Evolutionary conservation across 345 rosid genomes (phyloP), one percentile per base, ranked within the genome.

Genomic region (Crucihimalaya himalaica): DNA sequence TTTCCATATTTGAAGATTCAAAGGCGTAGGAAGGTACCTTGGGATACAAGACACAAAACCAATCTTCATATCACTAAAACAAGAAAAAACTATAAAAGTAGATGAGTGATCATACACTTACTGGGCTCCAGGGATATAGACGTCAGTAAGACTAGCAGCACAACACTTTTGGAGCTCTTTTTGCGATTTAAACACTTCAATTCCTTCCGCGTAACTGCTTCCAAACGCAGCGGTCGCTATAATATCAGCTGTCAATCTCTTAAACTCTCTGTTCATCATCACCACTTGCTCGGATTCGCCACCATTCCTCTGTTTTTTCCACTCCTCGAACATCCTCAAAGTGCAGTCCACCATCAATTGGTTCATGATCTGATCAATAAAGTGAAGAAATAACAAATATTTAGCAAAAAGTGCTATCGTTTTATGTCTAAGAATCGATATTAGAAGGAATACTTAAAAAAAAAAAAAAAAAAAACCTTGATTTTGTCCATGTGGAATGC

Each of bases 221-320:
- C 87, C 84, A 77, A 85, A 83, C 20, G 89, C 86, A 28, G 81
- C 71, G 1, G 75, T 81, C 8, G 92, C 81, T 20, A 87, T 82
- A 43, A 84, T 78, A 74, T 82, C 88, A 45, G 81, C 85, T 2
- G 86, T 84, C 25, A 87, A 73, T 50, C 68, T 81, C 42, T 43
- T 58, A 59, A 81, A 81, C 65, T 82, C 80, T 23, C 0, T 62
- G 32, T 43, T 55, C 4, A 81, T 40, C 37, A 79, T 81, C 6
- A 85, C 19, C 58, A 43, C 15, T 48, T 47, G 31, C 18, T 8
- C 55, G 8, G 60, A 10, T 60, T 60, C 54, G 5, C 0, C 47
- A 20, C 20, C 20, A 14, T 20, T 71, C 9, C 51, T 64, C 46
- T 70, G 83, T 15, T 61, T 55, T 76, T 64, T 32, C 86, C 87